Evolutionary conservation across 164 flowering plant species (phyloP), one percentile per base, ranked within the genome.

Genomic region (Piper betle): DNA sequence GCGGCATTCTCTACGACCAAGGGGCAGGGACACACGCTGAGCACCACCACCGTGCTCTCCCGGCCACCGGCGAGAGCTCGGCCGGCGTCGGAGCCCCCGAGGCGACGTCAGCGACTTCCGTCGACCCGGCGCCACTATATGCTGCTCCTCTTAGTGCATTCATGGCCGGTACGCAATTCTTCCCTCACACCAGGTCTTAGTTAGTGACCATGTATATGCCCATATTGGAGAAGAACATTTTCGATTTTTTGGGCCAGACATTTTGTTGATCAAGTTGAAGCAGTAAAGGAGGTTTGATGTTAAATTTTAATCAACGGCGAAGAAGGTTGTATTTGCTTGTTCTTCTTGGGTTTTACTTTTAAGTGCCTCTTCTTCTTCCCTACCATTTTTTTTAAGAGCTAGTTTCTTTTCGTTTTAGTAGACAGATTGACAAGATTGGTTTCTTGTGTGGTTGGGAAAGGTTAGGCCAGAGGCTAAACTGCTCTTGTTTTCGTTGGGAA

Each of bases 121-220:
- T 83, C 33, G 88, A 84, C 58, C 84, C 88, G 39, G 66, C 80
- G 15, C 78, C 88, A n/a, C 37, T 83, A 5, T 83, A 84, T 58
- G 79, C 93, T 15, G 53, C 87, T 66, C 96, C 91, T 4, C 69
- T 87, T 59, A 81, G 77, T 37, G 81, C 83, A 37, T 85, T 85
- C 72, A 77, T 87, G 71, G 87, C 91, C 52, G 91, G 91, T 83
- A 85, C 95, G 80, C 87, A 84, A 66, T 82, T 83, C 74, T 85
- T 85, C 77, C 89, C 87, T 52, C 85, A 78, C 39, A 41, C 67
- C 48, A 64, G 67, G 55, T 57, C 67, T 57, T 64, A 64, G 67
- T 1, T 6, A 42, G 46, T 42, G 9, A 42, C 46, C 6, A 17
- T n/a, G 5, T 3, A 39, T 18, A 17, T 59, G 19, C 48, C 3